phyloP scores from a whole-genome alignment of 148 eudicot genomes.

The Camellia sinensis region DNA sequence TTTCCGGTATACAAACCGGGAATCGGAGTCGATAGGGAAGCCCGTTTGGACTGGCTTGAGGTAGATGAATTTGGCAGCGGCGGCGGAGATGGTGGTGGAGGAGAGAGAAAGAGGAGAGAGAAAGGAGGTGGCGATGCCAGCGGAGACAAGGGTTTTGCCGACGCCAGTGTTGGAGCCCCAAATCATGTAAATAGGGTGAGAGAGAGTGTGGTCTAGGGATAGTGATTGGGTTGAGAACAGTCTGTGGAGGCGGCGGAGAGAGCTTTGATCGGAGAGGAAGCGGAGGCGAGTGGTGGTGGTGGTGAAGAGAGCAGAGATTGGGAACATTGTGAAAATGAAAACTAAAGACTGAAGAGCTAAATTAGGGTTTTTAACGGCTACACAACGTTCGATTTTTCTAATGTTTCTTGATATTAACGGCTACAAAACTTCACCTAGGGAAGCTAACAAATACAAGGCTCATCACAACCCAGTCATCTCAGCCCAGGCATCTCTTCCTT shows the following conservation, averaged over 20 bases:
- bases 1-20: conserved; percentile 58
- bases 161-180: conserved; percentile 83
- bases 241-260: conserved; percentile 10
- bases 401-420: no score
- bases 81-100: not conserved
- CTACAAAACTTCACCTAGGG: no score
- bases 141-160: conserved; percentile 95
- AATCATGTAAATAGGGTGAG: conserved; percentile 77
- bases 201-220: conserved; percentile 47
- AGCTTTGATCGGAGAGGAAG: not conserved
- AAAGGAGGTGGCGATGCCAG: conserved; percentile 66
- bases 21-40: conserved; percentile 80
- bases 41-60: conserved; percentile 91
- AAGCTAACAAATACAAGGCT: no score
- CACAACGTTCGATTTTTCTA: not conserved
- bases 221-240: conserved; percentile 25
- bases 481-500: no score
- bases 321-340: not conserved
- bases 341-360: not conserved
- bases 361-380: not conserved
- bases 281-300: not conserved
- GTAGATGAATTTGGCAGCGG: conserved; percentile 40
- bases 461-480: no score
- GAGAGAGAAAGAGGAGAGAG: conserved; percentile 18
- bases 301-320: conserved; percentile 4